These are phyloP conservation scores for Bryoglossum gracile DNA, from an alignment of 495 filamentous ascomycete species.

Conservation along the genomic window DNA sequence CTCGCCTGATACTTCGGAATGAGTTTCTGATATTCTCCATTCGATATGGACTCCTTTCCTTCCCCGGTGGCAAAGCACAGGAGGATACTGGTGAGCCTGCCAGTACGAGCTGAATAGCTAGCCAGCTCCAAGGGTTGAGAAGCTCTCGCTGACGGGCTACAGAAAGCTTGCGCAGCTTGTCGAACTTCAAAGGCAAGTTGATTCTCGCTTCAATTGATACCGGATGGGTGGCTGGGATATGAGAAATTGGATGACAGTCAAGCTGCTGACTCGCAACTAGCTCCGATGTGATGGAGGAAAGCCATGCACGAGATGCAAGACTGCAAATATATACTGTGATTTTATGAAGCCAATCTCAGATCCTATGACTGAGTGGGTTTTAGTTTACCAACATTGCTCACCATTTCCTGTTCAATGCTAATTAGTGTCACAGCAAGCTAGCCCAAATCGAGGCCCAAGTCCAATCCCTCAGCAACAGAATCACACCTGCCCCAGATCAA, in stretches of 20 bases:
- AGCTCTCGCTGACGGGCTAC: background rate
- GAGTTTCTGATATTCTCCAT: no score
- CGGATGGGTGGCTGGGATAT: background rate
- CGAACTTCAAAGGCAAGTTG: constrained; percentile 14
- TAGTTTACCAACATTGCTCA: no score
- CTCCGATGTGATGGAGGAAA: constrained; percentile 20
- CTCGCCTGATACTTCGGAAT: no score
- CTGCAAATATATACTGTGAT: constrained; percentile 9
- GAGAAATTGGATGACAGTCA: no score
- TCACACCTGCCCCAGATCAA: background rate
- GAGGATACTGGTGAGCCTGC: constrained; percentile 1
- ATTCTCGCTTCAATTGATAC: background rate
- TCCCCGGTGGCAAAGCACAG: background rate
- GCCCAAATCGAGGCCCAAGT: background rate
- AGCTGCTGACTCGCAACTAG: background rate
- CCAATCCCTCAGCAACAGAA: background rate
- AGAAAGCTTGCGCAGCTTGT: constrained; percentile 21
- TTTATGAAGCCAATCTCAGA: constrained; percentile 5
- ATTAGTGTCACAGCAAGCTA: background rate
- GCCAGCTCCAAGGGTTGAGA: no score
- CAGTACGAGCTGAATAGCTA: no score
- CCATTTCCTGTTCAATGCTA: no score
- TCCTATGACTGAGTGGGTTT: background rate
- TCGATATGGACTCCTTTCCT: background rate
- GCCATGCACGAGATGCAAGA: constrained; percentile 14